Conservation (phyloP, 257 asterid genomes). For the Fraxinus cuspidata region DNA sequence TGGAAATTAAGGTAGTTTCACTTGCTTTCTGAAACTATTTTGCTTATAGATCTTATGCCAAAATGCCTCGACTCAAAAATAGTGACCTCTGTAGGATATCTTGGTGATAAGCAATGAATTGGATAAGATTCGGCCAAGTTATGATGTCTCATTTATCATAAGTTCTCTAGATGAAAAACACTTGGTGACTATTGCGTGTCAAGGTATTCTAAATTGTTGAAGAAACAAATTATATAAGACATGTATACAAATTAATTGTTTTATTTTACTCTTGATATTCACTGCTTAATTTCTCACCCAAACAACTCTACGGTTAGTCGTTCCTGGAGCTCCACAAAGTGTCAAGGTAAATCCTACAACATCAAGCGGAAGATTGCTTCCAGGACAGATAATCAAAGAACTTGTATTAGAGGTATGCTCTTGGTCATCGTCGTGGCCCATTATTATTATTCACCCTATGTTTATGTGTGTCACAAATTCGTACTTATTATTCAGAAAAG, state of each 20-base stretch:
- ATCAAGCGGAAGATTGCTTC: constrained; percentile 36
- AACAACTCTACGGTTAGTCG: constrained; percentile 34
- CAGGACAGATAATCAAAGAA: constrained; percentile 54
- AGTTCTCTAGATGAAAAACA: constrained; percentile 37
- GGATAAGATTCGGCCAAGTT: constrained; percentile 55
- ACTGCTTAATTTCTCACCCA: constrained; percentile 17
- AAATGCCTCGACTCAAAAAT: constrained; percentile 20
- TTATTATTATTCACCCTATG: background rate
- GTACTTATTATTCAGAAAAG: background rate
- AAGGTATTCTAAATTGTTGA: constrained; percentile 37
- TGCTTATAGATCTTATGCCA: background rate
- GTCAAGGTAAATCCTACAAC: constrained; percentile 28
- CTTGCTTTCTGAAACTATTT: constrained; percentile 11
- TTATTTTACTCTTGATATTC: background rate
- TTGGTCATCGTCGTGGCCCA: constrained; percentile 2
- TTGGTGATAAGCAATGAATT: constrained; percentile 35
- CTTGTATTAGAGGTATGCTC: constrained; percentile 46
- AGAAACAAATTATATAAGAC: background rate
- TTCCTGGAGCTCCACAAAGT: constrained; percentile 49
- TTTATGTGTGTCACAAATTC: background rate
- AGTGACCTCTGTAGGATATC: constrained; percentile 36
- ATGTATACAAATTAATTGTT: background rate
- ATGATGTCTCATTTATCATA: constrained; percentile 45
- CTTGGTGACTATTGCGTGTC: constrained; percentile 40
- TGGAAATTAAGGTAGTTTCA: constrained; percentile 46